Evolutionary conservation across 2,329 filamentous ascomycete genomes (phyloP), one percentile per base, ranked within the genome.

Genomic region (Colletotrichum orbiculare): DNA sequence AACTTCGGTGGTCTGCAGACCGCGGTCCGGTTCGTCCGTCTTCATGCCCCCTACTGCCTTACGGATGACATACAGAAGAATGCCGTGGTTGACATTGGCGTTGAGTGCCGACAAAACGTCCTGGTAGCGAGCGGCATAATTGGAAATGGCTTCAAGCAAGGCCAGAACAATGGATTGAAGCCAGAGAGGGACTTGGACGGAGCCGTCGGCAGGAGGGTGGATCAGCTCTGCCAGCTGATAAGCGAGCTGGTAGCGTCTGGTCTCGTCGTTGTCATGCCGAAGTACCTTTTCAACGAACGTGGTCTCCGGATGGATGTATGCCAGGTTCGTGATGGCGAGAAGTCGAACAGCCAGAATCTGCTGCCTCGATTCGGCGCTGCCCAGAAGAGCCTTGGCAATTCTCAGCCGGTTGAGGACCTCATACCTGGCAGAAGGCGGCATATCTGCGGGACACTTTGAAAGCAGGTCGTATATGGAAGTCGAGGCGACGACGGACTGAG

Each of bases 41-140:
- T 85, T 88, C 80, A 99, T 90, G 68, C 94, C 92, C 15, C 91
- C 90, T 62, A 98, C 92, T 9, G 94, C 92, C 77, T 97, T 97
- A 60, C 95, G 88, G 54, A 97, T 91, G 69, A 97, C 87, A 73
- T 97, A 98, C 70, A 98, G 91, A 48, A 99, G 84, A 37, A 98
- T 91, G 12, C 96, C 96, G 72, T 99, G 96, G 72, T 97, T 98
- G 42, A 98, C 95, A 71, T 95, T 97, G 58, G 96, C 93, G 72
- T 94, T 97, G 46, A 99, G 82, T n/a, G 96, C 94, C 46, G 93
- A 89, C 68, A 94, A 89, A 33, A 99, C 91, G 75, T 99, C 96
- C 39, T 88, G 82, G 37, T 90, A 87, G 73, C 93, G 94, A 61
- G 85, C 81, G 71, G 91, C 90, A 74, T 93, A 93, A 73, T 89